Evolutionary conservation across 768 basidiomycete genomes (phyloP).

Genomic region (Trichaptum fuscoviolaceum): DNA sequence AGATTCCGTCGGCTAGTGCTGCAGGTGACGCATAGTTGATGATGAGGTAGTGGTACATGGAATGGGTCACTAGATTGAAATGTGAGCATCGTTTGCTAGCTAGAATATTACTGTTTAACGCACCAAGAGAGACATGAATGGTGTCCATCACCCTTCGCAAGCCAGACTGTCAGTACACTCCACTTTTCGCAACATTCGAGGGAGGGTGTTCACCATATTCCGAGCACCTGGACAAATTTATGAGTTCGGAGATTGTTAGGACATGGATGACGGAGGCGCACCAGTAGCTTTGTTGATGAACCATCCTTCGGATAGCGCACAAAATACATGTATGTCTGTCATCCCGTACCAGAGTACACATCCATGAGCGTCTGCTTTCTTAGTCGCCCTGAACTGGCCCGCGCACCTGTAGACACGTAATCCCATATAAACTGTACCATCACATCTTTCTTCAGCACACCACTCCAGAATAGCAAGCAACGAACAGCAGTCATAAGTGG

Average conservation of each 20-base stretch:
- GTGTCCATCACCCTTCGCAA: not conserved
- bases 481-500: not conserved
- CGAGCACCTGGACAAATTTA: not conserved
- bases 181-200: not conserved
- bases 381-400: not conserved
- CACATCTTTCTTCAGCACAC: not conserved
- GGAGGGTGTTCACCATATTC: not conserved
- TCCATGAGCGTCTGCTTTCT: not conserved
- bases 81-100: not conserved
- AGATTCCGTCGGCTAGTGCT: constrained; percentile 30
- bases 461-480: not conserved
- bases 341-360: not conserved
- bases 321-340: constrained; percentile 4
- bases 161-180: not conserved
- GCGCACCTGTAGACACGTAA: not conserved
- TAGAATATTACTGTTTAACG: not conserved
- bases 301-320: constrained; percentile 2
- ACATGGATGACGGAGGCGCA: not conserved
- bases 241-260: not conserved
- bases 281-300: constrained; percentile 1
- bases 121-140: not conserved
- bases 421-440: not conserved
- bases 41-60: constrained; percentile 39
- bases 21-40: constrained; percentile 32
- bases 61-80: constrained; percentile 13